Conservation (phyloP, 2,329 filamentous ascomycete genomes). For the Fusarium foetens region DNA sequence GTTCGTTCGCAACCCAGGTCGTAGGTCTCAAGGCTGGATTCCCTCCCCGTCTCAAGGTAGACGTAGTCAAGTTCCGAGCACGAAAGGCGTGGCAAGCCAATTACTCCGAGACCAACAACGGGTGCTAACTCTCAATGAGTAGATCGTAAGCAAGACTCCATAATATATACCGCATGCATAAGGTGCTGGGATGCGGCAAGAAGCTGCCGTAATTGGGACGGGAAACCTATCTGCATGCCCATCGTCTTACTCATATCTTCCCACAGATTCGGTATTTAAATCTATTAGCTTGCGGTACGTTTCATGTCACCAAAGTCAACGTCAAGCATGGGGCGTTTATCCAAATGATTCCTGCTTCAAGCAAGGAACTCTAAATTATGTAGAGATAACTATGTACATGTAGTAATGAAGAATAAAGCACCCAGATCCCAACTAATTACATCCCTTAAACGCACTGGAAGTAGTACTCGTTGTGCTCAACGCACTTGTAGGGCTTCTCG, state of each 20-base stretch:
- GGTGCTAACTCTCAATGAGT: neutral
- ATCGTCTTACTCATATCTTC: neutral
- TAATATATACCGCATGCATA: too few relatives aligned
- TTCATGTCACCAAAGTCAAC: neutral
- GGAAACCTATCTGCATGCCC: neutral
- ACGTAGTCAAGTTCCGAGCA: neutral
- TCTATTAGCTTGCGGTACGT: neutral
- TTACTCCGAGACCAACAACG: neutral
- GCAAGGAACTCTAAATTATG: constrained; percentile 25
- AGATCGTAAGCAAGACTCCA: neutral
- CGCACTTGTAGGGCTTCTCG: constrained; percentile 34
- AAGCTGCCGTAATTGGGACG: neutral
- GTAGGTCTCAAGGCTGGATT: neutral
- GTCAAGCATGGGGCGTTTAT: neutral
- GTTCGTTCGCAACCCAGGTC: neutral
- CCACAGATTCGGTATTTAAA: too few relatives aligned
- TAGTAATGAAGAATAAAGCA: constrained; percentile 8
- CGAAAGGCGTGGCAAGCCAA: neutral
- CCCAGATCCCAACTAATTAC: neutral
- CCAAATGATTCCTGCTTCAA: constrained; percentile 25
- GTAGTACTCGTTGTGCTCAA: constrained; percentile 36
- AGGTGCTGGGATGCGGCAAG: neutral
- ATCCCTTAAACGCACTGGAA: constrained; percentile 31
- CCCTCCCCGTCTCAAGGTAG: neutral
- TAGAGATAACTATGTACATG: constrained; percentile 36